Base-by-base conservation (phyloP, 768 basidiomycete species). In the Dioszegia hungarica region DNA sequence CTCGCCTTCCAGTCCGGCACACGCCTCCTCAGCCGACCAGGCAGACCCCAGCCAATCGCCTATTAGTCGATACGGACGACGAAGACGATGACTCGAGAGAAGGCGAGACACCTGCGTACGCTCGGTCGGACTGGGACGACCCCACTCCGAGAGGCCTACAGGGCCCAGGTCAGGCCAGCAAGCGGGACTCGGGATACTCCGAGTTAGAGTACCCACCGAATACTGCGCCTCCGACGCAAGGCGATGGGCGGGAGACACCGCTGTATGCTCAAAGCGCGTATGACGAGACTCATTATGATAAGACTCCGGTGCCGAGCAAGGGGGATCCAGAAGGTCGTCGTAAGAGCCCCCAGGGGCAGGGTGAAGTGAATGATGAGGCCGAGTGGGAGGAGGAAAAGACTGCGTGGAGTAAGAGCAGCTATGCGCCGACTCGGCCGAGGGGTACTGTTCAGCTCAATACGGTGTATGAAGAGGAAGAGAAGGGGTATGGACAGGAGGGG, bases 81-180 rank as follows among this genome's bases (percentile, higher is more conserved):
- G 57, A 53, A 29, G 48, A 54, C n/a, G 52, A 60, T 22, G 39
- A 31, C n/a, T 34, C 11, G 49, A 39, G 2, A 34, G 37, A 25
- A 38, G 22, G 37, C 11, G 54, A 57, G 29, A 59, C 57, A 20
- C 62, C 54, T 11, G 25, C 60, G 10, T 63, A 63, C 33, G 57
- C 57, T n/a, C 46, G 62, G 31, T 56, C 54, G 12, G 62, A 63
- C 52, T 63, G 62, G 62, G 48, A 24, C 22, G 41, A 43, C n/a
- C n/a, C n/a, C n/a, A n/a, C n/a, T n/a, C n/a, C 43, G 43, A 27
- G 19, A 19, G 24, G 22, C 8, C n/a, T n/a, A n/a, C n/a, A n/a
- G n/a, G n/a, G n/a, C n/a, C n/a, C n/a, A n/a, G n/a, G n/a, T n/a
- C n/a, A n/a, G n/a, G n/a, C n/a, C n/a, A n/a, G n/a, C n/a, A n/a